phyloP scores from a whole-genome alignment of 73 alveolate genomes.

The Symbiodinium pilosum region DNA sequence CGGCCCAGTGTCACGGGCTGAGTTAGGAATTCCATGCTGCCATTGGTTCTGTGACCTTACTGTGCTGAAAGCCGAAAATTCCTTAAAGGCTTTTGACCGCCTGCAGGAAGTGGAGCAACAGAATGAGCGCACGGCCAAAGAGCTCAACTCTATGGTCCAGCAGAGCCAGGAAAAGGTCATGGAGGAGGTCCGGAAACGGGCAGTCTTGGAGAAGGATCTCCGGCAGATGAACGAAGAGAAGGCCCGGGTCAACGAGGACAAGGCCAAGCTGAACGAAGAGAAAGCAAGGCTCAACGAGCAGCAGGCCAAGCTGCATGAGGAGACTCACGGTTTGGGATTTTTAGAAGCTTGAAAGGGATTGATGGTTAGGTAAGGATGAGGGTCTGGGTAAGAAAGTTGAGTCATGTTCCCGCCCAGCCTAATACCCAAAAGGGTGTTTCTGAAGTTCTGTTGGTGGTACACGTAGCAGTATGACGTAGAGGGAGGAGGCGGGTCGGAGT shows the following conservation, averaged over 20 bases:
- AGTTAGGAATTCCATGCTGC: too few species aligned
- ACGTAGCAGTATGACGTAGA: too few species aligned
- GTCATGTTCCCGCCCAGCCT: too few species aligned
- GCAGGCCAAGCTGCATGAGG: not conserved
- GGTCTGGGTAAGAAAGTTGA: too few species aligned
- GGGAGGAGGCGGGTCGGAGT: too few species aligned
- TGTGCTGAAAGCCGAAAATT: not conserved
- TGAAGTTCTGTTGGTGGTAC: too few species aligned
- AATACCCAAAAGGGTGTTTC: too few species aligned
- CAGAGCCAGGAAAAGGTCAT: slow-evolving; percentile 88
- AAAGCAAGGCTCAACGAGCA: not conserved
- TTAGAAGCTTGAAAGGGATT: too few species aligned
- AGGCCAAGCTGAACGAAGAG: slow-evolving; percentile 17
- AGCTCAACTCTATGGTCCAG: slow-evolving; percentile 71
- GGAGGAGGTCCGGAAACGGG: slow-evolving; percentile 73
- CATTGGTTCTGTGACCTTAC: not conserved
- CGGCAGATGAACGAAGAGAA: slow-evolving; percentile 7
- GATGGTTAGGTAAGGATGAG: too few species aligned
- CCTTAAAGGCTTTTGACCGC: not conserved
- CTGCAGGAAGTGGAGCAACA: not conserved
- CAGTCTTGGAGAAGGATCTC: slow-evolving; percentile 53
- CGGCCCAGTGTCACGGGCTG: too few species aligned
- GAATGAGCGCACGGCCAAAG: slow-evolving; percentile 70
- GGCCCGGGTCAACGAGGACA: not conserved
- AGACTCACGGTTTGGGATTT: too few species aligned